A percentile compares a stretch with the other conserved stretches of the same genome.
Conservation (phyloP, 768 basidiomycete genomes). For the Boletus edulis region DNA sequence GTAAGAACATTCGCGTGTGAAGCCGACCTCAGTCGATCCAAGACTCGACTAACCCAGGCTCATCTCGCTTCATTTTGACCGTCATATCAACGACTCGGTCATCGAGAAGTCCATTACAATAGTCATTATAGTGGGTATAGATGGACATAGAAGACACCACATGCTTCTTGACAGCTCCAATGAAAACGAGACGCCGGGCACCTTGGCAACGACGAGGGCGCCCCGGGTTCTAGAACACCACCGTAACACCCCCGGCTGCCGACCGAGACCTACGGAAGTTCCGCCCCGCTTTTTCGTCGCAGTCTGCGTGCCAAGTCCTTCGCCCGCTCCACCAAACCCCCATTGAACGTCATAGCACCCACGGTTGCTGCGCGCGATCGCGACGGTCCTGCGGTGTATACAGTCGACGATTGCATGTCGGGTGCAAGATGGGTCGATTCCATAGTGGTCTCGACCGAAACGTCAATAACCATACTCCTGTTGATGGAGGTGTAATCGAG, state of each 20-base stretch:
- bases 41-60: neutral
- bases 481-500: constrained; percentile 33
- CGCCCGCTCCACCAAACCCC: constrained; percentile 36
- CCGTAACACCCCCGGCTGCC: constrained; percentile 15
- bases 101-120: constrained; percentile 11
- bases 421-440: constrained; percentile 6
- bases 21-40: constrained; percentile 13
- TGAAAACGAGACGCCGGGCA: constrained; percentile 16
- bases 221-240: constrained; percentile 10
- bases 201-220: constrained; percentile 28
- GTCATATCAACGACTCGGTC: constrained; percentile 16
- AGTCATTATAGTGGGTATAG: constrained; percentile 16
- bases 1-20: constrained; percentile 16
- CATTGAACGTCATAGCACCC: constrained; percentile 25
- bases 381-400: constrained; percentile 24
- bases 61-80: constrained; percentile 21
- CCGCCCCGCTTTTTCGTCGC: constrained; percentile 36
- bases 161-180: constrained; percentile 9
- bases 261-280: constrained; percentile 5
- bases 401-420: constrained; percentile 13
- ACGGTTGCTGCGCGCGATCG: constrained; percentile 37
- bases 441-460: constrained; percentile 46
- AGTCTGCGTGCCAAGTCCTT: constrained; percentile 44
- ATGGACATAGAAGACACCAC: constrained; percentile 22
- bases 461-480: constrained; percentile 40